These are phyloP conservation scores for Eucalyptus melliodora DNA, from an alignment of 345 rosid genomes.

Conservation along the genomic window DNA sequence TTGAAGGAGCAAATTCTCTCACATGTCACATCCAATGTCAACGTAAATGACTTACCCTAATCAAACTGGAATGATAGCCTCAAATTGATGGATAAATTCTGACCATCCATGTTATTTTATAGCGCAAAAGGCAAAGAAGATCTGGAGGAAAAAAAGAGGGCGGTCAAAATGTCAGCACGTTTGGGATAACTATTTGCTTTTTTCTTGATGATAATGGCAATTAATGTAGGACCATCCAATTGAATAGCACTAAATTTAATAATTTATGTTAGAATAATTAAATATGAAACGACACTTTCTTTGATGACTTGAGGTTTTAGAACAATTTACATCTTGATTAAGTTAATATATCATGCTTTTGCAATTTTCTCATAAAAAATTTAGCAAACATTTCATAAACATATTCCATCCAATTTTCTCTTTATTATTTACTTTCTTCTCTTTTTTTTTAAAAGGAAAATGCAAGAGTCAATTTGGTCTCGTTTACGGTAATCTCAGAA, in stretches of 20 bases:
- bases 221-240: neutral
- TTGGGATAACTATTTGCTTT: neutral
- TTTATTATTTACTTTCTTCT: neutral
- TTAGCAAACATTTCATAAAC: neutral
- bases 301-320: no score
- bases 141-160: neutral
- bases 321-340: neutral
- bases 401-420: neutral
- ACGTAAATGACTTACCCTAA: neutral
- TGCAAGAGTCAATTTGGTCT: neutral
- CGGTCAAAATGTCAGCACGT: neutral
- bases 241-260: neutral
- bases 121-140: neutral
- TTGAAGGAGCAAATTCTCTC: neutral
- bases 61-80: neutral
- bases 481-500: neutral
- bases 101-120: neutral
- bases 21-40: neutral
- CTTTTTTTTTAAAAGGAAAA: neutral
- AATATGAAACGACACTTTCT: no score
- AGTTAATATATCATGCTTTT: neutral
- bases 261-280: neutral
- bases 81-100: neutral
- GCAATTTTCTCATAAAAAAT: neutral
- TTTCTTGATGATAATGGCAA: neutral